Evolutionary conservation across 495 filamentous ascomycete genomes (phyloP).

Genomic region (Poronia punctata): DNA sequence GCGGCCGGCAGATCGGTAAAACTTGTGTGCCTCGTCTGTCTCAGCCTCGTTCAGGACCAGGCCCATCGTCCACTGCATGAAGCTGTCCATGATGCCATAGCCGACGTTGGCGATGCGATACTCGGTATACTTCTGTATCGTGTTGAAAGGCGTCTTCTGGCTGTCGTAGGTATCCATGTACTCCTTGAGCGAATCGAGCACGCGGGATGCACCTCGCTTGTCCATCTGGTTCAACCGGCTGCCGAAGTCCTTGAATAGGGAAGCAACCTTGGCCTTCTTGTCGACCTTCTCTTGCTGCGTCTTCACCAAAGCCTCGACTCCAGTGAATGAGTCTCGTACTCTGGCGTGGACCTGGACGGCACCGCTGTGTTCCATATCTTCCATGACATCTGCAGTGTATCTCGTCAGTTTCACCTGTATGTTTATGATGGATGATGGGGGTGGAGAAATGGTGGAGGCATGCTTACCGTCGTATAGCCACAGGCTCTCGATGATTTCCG

Average conservation of each 20-base stretch:
- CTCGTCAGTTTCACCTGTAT: too few species aligned
- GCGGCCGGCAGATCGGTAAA: conserved; percentile 11
- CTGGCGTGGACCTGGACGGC: conserved; percentile 9
- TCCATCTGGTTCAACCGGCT: conserved; percentile 7
- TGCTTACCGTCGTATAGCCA: conserved; percentile 13
- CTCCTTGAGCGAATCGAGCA: conserved; percentile 5
- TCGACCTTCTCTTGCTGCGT: not conserved
- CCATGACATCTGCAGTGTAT: conserved; percentile 9
- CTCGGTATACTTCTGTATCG: conserved; percentile 10
- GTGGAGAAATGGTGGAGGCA: too few species aligned
- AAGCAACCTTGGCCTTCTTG: conserved; percentile 8
- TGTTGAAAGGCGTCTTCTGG: conserved; percentile 12
- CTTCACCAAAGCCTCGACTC: too few species aligned
- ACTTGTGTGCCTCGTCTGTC: conserved; percentile 8
- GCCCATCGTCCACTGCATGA: conserved; percentile 13
- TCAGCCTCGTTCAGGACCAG: conserved; percentile 10
- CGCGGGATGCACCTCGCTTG: conserved; percentile 7
- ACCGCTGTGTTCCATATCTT: conserved; percentile 9
- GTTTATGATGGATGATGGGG: too few species aligned
- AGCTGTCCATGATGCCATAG: conserved; percentile 13
- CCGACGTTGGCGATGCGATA: conserved; percentile 12
- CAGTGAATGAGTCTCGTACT: conserved; percentile 5
- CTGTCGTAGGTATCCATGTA: conserved; percentile 14
- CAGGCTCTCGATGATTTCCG: conserved; percentile 11
- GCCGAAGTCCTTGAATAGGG: conserved; percentile 7